These are phyloP conservation scores for Fragaria nilgerrensis DNA, from an alignment of 306 rosid species.

Conservation along the genomic window DNA sequence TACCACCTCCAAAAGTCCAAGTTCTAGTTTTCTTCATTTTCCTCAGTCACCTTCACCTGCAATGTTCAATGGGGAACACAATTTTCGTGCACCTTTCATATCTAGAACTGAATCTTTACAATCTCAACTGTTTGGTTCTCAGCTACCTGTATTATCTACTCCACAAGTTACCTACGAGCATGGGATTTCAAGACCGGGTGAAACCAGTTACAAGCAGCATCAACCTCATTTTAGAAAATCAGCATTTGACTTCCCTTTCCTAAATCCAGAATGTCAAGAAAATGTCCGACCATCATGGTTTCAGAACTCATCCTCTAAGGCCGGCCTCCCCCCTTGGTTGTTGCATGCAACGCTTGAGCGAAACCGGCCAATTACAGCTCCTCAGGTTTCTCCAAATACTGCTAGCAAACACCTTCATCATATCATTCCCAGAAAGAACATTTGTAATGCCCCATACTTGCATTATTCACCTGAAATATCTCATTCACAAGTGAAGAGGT, in stretches of 20 bases:
- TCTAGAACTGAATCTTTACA: conserved; percentile 55
- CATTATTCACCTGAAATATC: conserved; percentile 45
- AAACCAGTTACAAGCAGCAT: conserved; percentile 42
- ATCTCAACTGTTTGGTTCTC: conserved; percentile 45
- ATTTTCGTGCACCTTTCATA: conserved; percentile 43
- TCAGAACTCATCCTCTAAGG: conserved; percentile 44
- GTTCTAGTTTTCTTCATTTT: conserved; percentile 39
- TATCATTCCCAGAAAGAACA: conserved; percentile 41
- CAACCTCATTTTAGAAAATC: conserved; percentile 43
- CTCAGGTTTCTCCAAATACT: conserved; percentile 39
- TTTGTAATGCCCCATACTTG: conserved; percentile 36
- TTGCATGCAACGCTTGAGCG: conserved; percentile 50
- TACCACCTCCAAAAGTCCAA: conserved; percentile 34
- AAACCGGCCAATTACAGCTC: conserved; percentile 33
- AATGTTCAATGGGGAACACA: conserved; percentile 35
- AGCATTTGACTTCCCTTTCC: conserved; percentile 63
- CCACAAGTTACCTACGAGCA: conserved; percentile 37
- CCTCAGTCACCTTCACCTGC: conserved; percentile 41
- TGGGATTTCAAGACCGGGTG: conserved; percentile 40
- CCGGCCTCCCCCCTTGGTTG: conserved; percentile 55
- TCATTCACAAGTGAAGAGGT: conserved; percentile 39
- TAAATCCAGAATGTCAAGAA: conserved; percentile 51
- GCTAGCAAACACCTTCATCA: conserved; percentile 44
- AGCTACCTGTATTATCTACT: conserved; percentile 32
- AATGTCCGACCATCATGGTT: conserved; percentile 49